Base-by-base conservation (phyloP, 176 grass and related monocot species). In the Chrysopogon serrulatus region DNA sequence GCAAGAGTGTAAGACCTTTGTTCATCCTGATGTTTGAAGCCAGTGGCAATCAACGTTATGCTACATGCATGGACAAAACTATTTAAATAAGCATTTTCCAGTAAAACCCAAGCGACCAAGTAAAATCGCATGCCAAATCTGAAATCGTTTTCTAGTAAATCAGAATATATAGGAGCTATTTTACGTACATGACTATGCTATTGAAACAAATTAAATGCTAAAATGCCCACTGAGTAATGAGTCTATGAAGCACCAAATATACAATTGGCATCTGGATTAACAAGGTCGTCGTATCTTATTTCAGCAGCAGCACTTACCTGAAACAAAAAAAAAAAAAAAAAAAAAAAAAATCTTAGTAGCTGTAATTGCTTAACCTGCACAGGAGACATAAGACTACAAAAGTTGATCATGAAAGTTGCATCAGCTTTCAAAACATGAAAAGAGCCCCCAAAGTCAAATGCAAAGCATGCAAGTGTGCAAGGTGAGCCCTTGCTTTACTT, bases 161-260 rank as follows among this genome's bases (percentile, higher is more conserved):
- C 39, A 3, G 3, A 40, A 40, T 18, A 27, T 74, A 32, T 31
- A 74, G 42, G 16, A 41, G 33, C 14, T 18, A 28, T 33, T 12
- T 18, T 36, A 35, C 16, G 59, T n/a, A 81, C 68, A 85, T 32
- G 15, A 35, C 53, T 53, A 24, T 67, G 66, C 9, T 53, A 24
- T 67, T n/a, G n/a, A 57, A 79, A 90, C 44, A 69, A 83, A 67
- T 5, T 45, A 77, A 40, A 6, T 31, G 82, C 95, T 90, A 90
- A 98, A 92, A 84, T 98, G 95, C 53, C 95, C 95, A 82, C 31
- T 91, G 56, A 98, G 79, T 78, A 90, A 98, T 6, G 88, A 92
- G 44, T 98, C 95, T 68, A 98, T 93, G 44, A 98, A 79, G 95
- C 93, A 68, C 95, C 95, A 80, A 98, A 98, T 93, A 98, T 98